These are phyloP conservation scores for Rhododendron williamsianum DNA, from an alignment of 148 eudicot species.

Conservation along the genomic window DNA sequence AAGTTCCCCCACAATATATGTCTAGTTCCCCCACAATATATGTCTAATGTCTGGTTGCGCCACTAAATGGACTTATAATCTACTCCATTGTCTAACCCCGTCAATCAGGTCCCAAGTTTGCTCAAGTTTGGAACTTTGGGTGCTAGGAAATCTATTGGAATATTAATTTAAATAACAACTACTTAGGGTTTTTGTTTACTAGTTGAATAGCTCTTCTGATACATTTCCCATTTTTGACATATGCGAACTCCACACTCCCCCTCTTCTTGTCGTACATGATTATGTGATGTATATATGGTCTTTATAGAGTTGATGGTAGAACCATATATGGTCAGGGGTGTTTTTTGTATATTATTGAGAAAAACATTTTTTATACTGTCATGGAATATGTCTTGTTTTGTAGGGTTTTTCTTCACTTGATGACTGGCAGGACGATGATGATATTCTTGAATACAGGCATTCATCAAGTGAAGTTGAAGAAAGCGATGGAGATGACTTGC, in stretches of 20 bases:
- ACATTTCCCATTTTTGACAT: background rate
- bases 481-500: slow-evolving; percentile 67
- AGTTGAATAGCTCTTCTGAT: background rate
- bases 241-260: background rate
- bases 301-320: background rate
- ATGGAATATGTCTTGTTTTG: background rate
- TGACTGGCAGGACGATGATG: slow-evolving; percentile 56
- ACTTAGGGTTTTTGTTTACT: too few relatives aligned
- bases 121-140: background rate
- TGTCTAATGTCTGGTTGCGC: background rate
- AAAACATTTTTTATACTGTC: background rate
- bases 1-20: background rate
- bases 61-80: background rate
- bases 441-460: slow-evolving; percentile 29
- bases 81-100: background rate
- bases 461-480: slow-evolving; percentile 83
- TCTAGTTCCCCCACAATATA: background rate
- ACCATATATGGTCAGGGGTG: background rate
- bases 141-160: background rate
- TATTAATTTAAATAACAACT: background rate
- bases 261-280: too few relatives aligned
- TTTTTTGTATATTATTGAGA: background rate
- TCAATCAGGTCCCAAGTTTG: background rate
- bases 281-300: background rate
- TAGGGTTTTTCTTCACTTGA: slow-evolving; percentile 52